Evolutionary conservation across 192 early-diverging fungal genomes (phyloP).

Genomic region (Backusella macrospora): DNA sequence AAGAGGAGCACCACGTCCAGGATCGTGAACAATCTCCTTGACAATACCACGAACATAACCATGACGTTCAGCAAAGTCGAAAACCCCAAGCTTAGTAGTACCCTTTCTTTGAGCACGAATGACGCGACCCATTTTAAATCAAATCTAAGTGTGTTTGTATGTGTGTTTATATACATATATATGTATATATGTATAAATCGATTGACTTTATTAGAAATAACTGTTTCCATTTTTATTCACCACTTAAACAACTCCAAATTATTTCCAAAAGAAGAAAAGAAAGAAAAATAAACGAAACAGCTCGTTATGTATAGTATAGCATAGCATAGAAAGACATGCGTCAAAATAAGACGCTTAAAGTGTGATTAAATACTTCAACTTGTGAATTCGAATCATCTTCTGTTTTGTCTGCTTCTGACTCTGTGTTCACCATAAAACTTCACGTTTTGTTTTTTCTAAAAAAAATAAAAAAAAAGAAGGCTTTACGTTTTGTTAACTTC

Average conservation of each 20-base stretch:
- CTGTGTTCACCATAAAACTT: too few relatives aligned
- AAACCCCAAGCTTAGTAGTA: constrained; percentile 90
- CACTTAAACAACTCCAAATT: too few relatives aligned
- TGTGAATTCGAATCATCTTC: too few relatives aligned
- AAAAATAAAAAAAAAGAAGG: neutral
- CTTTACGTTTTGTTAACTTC: neutral
- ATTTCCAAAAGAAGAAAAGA: too few relatives aligned
- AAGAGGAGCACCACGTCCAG: constrained; percentile 95
- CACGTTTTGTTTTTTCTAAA: neutral
- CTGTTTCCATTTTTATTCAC: neutral
- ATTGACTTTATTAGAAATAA: neutral
- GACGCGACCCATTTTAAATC: constrained; percentile 90
- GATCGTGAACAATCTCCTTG: constrained; percentile 99
- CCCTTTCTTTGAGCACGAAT: constrained; percentile 97
- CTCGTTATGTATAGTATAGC: too few relatives aligned
- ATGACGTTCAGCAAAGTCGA: constrained; percentile 96
- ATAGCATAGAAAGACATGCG: too few relatives aligned
- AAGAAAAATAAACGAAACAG: too few relatives aligned
- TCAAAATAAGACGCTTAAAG: too few relatives aligned
- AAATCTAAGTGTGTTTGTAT: constrained; percentile 6
- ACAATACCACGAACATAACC: constrained; percentile 98
- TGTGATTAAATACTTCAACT: too few relatives aligned
- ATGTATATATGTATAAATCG: neutral
- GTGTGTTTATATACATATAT: too few relatives aligned
- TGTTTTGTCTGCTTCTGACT: too few relatives aligned